Evolutionary conservation across 305 asterid genomes (phyloP), one percentile per base, ranked within the genome.

Genomic region (Andrographis paniculata): DNA sequence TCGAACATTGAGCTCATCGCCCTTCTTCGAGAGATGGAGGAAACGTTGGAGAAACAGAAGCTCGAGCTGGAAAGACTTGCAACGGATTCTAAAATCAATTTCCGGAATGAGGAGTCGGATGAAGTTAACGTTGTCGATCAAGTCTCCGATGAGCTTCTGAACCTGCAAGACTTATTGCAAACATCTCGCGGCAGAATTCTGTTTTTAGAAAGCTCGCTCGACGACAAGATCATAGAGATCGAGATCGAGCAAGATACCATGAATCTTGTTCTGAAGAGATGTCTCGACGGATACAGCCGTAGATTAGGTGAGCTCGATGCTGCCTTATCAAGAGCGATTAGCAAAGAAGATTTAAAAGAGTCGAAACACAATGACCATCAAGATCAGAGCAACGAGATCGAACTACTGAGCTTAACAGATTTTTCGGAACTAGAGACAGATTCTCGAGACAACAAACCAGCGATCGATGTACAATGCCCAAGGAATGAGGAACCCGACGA

Each of bases 11-110:
- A 75, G 68, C 18, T 75, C 41, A 63, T 75, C 27, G 53, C 72
- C 0, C 18, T 71, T 57, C 73, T 75, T 45, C 82, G 65, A 39
- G 82, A 75, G 50, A 58, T 68, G 74, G 82, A 75, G 69, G 72
- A 71, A 54, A 75, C 65, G 14, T 41, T 68, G 22, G 69, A 61
- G 37, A 65, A 67, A 13, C 78, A 67, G 58, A 75, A 62, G 21
- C 21, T 57, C 15, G 68, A 67, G 60, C 61, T 67, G 21, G 63
- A 72, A 47, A 63, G 6, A 27, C 10, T 5, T 10, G 0, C 23
- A 3, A 21, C 23, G 18, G 28, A 46, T 42, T 16, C 17, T 10
- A 1, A 42, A 20, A 15, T 44, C 35, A 3, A 20, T 55, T 14
- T 14, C n/a, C 24, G 17, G 12, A 14, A 17, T 5, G 23, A 42